Base-by-base conservation (phyloP, 2,329 filamentous ascomycete species). In the Curvularia eragrostidis region DNA sequence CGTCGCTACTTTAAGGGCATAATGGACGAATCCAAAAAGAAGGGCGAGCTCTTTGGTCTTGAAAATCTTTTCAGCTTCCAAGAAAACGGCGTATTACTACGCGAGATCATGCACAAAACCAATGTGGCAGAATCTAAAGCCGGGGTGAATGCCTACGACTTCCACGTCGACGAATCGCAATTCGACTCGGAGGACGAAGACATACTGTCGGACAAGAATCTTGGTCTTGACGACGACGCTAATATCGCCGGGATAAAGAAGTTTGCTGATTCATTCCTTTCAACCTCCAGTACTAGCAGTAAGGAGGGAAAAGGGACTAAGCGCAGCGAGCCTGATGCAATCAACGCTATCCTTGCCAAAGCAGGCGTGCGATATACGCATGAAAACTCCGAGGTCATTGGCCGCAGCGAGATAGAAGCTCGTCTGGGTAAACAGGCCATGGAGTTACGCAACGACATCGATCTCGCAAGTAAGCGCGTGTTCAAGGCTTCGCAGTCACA, bases 51-150 rank as follows among this genome's bases (percentile, higher is more conserved):
- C 21, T 99, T 99, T 66, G 95, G 95, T 0, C 83, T 98, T 1
- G 79, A 84, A 21, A 99, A 99, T 65, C 84, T 99, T 12, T 92
- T 99, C 67, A 87, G 87, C 0, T 97, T 91, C 62, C 88, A 92
- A 62, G 86, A 87, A 47, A 86, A 93, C 64, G 90, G 90, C 58
- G 85, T 96, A 12, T 84, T 97, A 13, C 84, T 98, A 5, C 86
- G 91, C n/a, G 92, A 97, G 54, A 98, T 99, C 66, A 92, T 99
- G 68, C 97, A 98, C 81, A 97, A 97, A 77, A 98, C 95, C 26
- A 99, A 99, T 70, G 88, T 99, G 50, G 95, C 95, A 3, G 95
- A 99, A 79, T 91, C 91, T 41, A 91, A 89, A 71, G 92, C 90
- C 0, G 94, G 93, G 0, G 90, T 98, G 9, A 84, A 86, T 26